These are phyloP conservation scores for Clarireedia sp. DNA, from an alignment of 2,329 filamentous ascomycete genomes.

Conservation along the genomic window DNA sequence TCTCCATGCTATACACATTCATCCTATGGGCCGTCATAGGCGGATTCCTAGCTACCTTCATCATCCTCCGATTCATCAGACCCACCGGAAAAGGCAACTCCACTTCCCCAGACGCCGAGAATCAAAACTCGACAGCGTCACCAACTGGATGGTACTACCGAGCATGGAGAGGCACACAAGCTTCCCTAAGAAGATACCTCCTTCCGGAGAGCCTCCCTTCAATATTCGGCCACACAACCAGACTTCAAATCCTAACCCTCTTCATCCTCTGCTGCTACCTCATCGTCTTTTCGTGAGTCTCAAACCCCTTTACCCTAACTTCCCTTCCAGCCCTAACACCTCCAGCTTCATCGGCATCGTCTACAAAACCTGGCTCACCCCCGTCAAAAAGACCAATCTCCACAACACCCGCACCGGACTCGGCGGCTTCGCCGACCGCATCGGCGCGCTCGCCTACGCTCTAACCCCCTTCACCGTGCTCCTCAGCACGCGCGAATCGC, in stretches of 20 bases:
- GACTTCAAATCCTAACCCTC: slow-evolving; percentile 59
- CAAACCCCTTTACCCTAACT: slow-evolving; percentile 2
- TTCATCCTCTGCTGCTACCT: slow-evolving; percentile 53
- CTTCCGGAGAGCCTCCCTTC: slow-evolving; percentile 50
- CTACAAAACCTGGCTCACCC: slow-evolving; percentile 63
- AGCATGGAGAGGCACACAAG: slow-evolving; percentile 11
- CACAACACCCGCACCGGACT: slow-evolving; percentile 59
- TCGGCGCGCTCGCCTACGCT: slow-evolving; percentile 65
- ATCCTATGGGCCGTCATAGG: slow-evolving; percentile 49
- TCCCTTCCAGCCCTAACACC: neutral
- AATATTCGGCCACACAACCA: slow-evolving; percentile 60
- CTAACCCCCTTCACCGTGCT: slow-evolving; percentile 63
- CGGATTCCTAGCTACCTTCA: slow-evolving; percentile 37
- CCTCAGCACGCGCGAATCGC: slow-evolving; percentile 59
- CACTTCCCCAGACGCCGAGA: slow-evolving; percentile 13
- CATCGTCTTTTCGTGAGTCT: slow-evolving; percentile 49
- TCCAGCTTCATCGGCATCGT: slow-evolving; percentile 51
- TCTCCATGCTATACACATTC: slow-evolving; percentile 46
- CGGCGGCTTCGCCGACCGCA: slow-evolving; percentile 59
- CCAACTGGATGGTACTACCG: slow-evolving; percentile 21
- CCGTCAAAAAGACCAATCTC: slow-evolving; percentile 47
- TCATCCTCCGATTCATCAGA: slow-evolving; percentile 28
- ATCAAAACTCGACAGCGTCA: neutral
- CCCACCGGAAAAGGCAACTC: slow-evolving; percentile 17
- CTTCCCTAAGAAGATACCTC: slow-evolving; percentile 35